These are phyloP conservation scores for Ogataea zsoltii DNA, from an alignment of 805 yeast species.

Conservation along the genomic window DNA sequence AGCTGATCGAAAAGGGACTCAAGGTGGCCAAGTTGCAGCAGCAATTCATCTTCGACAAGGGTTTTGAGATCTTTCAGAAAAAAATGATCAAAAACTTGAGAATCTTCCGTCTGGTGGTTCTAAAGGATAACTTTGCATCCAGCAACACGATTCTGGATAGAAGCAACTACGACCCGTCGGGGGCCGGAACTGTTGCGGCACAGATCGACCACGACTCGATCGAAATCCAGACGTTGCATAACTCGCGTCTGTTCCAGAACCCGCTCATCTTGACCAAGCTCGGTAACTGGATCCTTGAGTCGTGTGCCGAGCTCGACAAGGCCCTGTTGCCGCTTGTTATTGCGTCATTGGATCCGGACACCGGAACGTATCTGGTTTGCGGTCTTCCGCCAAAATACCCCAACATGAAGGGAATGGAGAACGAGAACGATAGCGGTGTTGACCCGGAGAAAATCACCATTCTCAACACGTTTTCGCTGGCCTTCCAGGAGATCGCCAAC, in stretches of 20 bases:
- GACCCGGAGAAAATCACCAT: slow-evolving; percentile 44
- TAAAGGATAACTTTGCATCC: slow-evolving; percentile 62
- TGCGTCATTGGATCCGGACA: slow-evolving; percentile 72
- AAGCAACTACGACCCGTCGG: not conserved
- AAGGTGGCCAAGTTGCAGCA: slow-evolving; percentile 82
- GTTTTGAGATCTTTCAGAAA: slow-evolving; percentile 86
- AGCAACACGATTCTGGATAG: slow-evolving; percentile 15
- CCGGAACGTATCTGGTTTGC: slow-evolving; percentile 81
- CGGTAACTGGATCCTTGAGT: slow-evolving; percentile 90
- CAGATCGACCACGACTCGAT: slow-evolving; percentile 30
- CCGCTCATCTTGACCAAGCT: slow-evolving; percentile 82
- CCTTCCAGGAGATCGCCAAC: slow-evolving; percentile 85
- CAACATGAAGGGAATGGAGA: slow-evolving; percentile 35
- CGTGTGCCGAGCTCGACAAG: slow-evolving; percentile 76
- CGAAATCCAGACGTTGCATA: slow-evolving; percentile 40
- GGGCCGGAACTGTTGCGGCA: slow-evolving; percentile 10
- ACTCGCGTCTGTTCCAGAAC: slow-evolving; percentile 72
- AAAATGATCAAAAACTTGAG: slow-evolving; percentile 75
- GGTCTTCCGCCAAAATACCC: slow-evolving; percentile 88
- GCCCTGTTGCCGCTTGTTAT: slow-evolving; percentile 77
- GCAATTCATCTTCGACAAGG: slow-evolving; percentile 80
- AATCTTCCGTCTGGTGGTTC: slow-evolving; percentile 79
- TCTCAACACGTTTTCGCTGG: slow-evolving; percentile 82
- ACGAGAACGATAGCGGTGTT: slow-evolving; percentile 30
- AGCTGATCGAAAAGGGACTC: slow-evolving; percentile 66